Conservation (phyloP, 2,329 filamentous ascomycete species). For the Phialophora chinensis region DNA sequence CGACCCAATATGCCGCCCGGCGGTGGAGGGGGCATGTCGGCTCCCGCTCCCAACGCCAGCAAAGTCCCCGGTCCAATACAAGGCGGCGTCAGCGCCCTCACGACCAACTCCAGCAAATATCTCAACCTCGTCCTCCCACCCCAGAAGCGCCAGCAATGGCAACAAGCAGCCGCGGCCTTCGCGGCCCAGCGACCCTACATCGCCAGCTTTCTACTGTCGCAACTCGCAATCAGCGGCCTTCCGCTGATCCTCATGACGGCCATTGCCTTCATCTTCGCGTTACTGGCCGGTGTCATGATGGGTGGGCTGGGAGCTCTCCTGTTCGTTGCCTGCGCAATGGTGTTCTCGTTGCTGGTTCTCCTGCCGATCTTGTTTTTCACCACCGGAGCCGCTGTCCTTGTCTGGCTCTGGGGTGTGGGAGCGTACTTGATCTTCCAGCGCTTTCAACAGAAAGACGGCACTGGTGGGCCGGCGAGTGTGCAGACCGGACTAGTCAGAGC, state of each 20-base stretch:
- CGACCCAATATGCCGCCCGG: neutral
- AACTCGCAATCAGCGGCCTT: conserved; percentile 68
- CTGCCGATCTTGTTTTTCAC: conserved; percentile 72
- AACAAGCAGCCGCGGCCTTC: conserved; percentile 61
- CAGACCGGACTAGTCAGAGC: neutral
- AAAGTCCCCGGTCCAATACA: conserved; percentile 21
- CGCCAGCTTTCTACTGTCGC: conserved; percentile 70
- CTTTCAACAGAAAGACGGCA: neutral
- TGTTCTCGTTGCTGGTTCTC: conserved; percentile 70
- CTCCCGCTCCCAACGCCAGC: neutral
- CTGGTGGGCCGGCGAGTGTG: too few species aligned
- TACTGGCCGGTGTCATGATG: conserved; percentile 64
- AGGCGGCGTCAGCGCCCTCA: conserved; percentile 34
- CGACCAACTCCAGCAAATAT: conserved; percentile 27
- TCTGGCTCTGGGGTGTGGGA: conserved; percentile 71
- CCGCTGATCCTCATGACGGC: conserved; percentile 72
- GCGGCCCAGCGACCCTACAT: conserved; percentile 70
- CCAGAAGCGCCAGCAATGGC: conserved; percentile 63
- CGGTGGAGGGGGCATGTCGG: neutral
- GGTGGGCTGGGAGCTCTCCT: conserved; percentile 58
- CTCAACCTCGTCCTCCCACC: conserved; percentile 65
- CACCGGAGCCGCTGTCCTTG: conserved; percentile 64
- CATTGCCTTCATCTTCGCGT: conserved; percentile 69
- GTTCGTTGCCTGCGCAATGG: conserved; percentile 72
- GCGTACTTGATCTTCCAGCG: conserved; percentile 50